A percentile compares a stretch with the other conserved stretches of the same genome.
Evolutionary conservation across 1,284 basidiomycete genomes (phyloP).

Genomic region (Fomes fomentarius): DNA sequence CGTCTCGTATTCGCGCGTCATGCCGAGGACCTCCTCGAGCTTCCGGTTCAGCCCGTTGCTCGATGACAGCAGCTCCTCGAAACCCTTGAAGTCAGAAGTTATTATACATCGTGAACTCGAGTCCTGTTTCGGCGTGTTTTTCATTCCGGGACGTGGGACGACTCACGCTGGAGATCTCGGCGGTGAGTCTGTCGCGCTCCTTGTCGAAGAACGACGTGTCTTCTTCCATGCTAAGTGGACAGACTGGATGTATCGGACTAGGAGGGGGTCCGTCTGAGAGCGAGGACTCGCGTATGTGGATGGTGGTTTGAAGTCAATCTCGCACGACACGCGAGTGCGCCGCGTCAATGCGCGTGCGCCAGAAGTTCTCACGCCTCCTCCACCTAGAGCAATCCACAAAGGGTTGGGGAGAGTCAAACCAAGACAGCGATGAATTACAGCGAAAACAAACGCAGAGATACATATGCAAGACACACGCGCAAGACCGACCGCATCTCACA

Average conservation of each 20-base stretch:
- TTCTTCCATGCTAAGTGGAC: constrained; percentile 52
- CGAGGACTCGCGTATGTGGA: neutral
- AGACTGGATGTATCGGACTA: too few species aligned
- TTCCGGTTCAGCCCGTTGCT: constrained; percentile 91
- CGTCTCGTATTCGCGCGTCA: constrained; percentile 92
- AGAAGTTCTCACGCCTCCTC: neutral
- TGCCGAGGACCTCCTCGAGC: constrained; percentile 88
- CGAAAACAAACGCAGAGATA: neutral
- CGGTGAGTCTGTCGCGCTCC: constrained; percentile 73
- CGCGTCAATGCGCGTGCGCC: neutral
- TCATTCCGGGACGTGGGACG: neutral
- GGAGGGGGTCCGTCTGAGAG: neutral
- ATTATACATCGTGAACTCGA: too few species aligned
- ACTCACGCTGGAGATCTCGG: constrained; percentile 73
- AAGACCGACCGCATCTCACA: constrained; percentile 2
- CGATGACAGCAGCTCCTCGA: constrained; percentile 86
- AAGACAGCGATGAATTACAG: neutral
- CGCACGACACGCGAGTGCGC: neutral
- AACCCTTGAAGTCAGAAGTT: too few species aligned
- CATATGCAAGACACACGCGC: neutral
- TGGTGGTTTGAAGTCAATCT: neutral
- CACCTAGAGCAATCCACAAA: too few species aligned
- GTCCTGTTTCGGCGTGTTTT: too few species aligned
- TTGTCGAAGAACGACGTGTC: constrained; percentile 73
- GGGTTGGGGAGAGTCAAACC: neutral